Evolutionary conservation across 83 land plant species (phyloP), one percentile per base, ranked within the genome.

Genomic region (Diphasiastrum complanatum): DNA sequence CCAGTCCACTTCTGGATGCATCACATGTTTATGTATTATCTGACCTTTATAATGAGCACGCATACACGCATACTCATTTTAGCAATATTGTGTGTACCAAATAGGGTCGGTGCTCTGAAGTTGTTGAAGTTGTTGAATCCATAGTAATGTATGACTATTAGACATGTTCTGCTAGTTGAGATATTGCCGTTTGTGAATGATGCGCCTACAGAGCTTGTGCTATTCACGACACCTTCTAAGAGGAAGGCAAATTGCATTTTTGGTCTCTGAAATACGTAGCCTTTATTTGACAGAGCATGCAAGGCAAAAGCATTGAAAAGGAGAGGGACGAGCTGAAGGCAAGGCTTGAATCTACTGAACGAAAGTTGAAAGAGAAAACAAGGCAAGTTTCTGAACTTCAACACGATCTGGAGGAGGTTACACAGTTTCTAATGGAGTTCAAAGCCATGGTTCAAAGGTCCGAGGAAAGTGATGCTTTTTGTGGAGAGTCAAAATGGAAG

Each of bases 331-430:
- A 70, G 37, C 38, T 70, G 18, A 70, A 70, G 43, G 74, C 70
- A 22, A 68, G 70, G 34, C 69, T 70, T n/a, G 49, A 62, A 36
- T 60, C 63, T 69, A 70, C 74, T 26, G 74, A 70, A 36, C 30
- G 66, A 20, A 65, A 70, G 48, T 35, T 70, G 47, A 41, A 19
- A 41, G 74, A 65, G 51, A 64, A 70, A 45, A 70, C 74, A 19
- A 37, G 58, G 35, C 68, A 70, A 33, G 74, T 70, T 41, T 64
- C 69, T 24, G 74, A 70, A 36, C 61, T 70, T 23, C 70, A 70
- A 48, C 74, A 70, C 59, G 64, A 70, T 18, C 51, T 70, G 60
- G 74, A 70, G 40, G 74, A 70, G 74, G 72, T 69, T 45, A 70
- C 74, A 12, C 74, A 64, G 38, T 70, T 64, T 51, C 54, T 70